These are phyloP conservation scores for Angophora floribunda DNA, from an alignment of 345 rosid genomes.

Conservation along the genomic window DNA sequence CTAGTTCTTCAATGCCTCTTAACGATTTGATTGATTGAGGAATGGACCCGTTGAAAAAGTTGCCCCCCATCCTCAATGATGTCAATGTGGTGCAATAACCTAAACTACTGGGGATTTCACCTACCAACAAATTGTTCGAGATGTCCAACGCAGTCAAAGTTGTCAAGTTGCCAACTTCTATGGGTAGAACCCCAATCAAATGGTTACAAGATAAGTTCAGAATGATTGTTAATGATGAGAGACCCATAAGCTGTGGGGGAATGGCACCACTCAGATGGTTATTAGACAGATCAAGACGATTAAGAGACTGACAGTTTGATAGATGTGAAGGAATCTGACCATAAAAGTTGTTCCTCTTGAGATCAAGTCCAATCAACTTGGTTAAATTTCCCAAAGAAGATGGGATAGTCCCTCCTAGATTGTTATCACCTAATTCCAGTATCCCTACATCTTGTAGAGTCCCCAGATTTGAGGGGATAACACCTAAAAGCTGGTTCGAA, in stretches of 20 bases:
- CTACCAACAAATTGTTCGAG: neutral
- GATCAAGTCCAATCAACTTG: fast-evolving
- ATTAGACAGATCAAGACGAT: fast-evolving
- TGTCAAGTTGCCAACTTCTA: neutral
- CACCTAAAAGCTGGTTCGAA: neutral
- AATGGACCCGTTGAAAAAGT: neutral
- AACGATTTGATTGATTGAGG: neutral
- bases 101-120: neutral
- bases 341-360: neutral
- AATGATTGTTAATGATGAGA: neutral
- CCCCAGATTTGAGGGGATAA: neutral
- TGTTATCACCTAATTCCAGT: too few species aligned
- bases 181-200: neutral
- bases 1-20: neutral
- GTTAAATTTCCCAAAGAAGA: neutral
- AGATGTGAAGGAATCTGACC: neutral
- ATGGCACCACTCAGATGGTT: fast-evolving
- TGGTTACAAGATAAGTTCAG: neutral
- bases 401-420: neutral
- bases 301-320: neutral
- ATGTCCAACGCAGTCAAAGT: neutral
- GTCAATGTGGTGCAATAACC: neutral
- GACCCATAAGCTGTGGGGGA: neutral
- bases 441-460: neutral
- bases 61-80: neutral